A percentile compares a stretch with the other conserved stretches of the same genome.
Conservation (phyloP, 345 rosid genomes). For the Citrus hindsii region DNA sequence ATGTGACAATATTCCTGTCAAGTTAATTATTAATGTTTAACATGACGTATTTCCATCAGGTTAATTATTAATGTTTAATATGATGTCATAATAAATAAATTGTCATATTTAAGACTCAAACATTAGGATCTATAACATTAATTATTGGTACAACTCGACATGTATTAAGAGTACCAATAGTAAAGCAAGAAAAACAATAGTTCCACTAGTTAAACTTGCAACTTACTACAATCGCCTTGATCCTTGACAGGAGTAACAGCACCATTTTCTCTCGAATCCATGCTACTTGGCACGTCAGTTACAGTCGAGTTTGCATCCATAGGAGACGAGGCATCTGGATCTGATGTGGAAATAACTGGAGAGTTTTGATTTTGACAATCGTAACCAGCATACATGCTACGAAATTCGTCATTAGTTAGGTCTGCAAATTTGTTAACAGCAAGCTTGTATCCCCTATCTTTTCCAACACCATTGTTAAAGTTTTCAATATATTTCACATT, state of each 20-base stretch:
- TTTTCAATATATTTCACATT: constrained; percentile 28
- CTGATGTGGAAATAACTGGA: background rate
- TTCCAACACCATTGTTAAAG: constrained; percentile 22
- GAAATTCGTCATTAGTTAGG: constrained; percentile 48
- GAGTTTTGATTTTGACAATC: background rate
- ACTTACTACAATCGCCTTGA: constrained; percentile 37
- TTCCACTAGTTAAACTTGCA: too few relatives aligned
- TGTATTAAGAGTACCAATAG: too few relatives aligned
- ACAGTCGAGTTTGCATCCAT: constrained; percentile 13
- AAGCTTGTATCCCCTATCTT: constrained; percentile 35
- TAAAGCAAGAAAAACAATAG: too few relatives aligned
- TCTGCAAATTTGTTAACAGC: constrained; percentile 56
- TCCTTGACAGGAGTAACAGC: constrained; percentile 46
- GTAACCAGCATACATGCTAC: constrained; percentile 30
- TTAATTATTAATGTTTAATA: too few relatives aligned
- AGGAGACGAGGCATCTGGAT: background rate
- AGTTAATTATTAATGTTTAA: too few relatives aligned
- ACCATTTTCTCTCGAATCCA: constrained; percentile 35
- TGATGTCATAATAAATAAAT: too few relatives aligned
- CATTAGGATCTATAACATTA: too few relatives aligned
- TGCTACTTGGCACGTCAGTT: constrained; percentile 8
- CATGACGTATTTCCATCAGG: too few relatives aligned
- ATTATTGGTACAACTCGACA: too few relatives aligned
- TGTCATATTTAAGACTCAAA: too few relatives aligned
- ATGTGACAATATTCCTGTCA: too few relatives aligned